phyloP scores from a whole-genome alignment of 495 filamentous ascomycete genomes.

The Penicillium arizonense region DNA sequence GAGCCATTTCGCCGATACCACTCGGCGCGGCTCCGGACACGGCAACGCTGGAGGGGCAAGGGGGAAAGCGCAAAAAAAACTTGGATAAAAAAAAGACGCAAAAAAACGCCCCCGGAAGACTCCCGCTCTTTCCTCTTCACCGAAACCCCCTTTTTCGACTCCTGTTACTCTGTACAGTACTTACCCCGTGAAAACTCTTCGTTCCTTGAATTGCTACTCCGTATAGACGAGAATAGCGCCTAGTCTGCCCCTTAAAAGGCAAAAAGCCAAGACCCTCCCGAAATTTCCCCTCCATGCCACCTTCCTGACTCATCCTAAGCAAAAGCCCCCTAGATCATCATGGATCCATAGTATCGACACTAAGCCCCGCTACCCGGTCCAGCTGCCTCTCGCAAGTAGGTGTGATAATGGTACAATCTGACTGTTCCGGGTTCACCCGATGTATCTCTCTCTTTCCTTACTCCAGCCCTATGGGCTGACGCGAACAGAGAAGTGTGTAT shows the following conservation, averaged over 20 bases:
- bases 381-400: not conserved
- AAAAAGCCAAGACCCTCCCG: not conserved
- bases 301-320: not conserved
- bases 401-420: constrained; percentile 19
- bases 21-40: not conserved
- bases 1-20: not conserved
- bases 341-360: constrained; percentile 17
- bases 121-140: constrained; percentile 12
- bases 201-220: not conserved
- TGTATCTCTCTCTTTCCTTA: not conserved
- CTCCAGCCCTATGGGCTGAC: constrained; percentile 17
- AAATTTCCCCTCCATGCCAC: not conserved
- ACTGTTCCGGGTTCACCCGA: constrained; percentile 24
- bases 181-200: constrained; percentile 18
- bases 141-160: constrained; percentile 12
- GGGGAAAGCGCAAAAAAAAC: not conserved
- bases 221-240: not conserved
- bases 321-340: constrained; percentile 18
- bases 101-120: constrained; percentile 7
- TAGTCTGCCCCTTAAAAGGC: not conserved
- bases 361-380: constrained; percentile 19
- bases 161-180: constrained; percentile 13
- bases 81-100: not conserved
- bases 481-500: not conserved
- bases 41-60: not conserved